Percentiles rank a stretch among this genome's conserved stretches.
phyloP scores from a whole-genome alignment of 2,329 filamentous ascomycete genomes.

The Cladosporium sphaerospermum region DNA sequence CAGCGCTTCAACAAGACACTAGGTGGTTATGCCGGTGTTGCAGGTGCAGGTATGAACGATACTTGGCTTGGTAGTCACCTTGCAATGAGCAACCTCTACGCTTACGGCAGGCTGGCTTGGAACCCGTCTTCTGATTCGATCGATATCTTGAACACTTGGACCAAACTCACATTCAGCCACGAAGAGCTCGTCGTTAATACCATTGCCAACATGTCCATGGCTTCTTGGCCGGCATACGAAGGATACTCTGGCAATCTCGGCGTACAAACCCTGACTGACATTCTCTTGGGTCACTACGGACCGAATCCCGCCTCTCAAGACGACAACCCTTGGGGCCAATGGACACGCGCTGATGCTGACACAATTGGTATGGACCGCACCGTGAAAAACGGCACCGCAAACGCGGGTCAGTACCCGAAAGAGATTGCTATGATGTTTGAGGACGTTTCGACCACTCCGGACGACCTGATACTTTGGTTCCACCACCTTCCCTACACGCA shows the following conservation, averaged over 20 bases:
- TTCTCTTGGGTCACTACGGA: slow-evolving; percentile 60
- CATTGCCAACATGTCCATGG: slow-evolving; percentile 58
- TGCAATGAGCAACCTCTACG: slow-evolving; percentile 66
- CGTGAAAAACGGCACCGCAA: slow-evolving; percentile 60
- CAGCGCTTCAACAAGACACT: slow-evolving; percentile 51
- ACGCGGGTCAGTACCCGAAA: slow-evolving; percentile 58
- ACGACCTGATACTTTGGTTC: slow-evolving; percentile 66
- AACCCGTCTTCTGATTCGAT: slow-evolving; percentile 47
- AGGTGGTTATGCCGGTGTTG: slow-evolving; percentile 60
- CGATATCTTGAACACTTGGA: slow-evolving; percentile 58
- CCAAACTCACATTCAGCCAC: slow-evolving; percentile 57
- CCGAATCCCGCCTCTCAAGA: slow-evolving; percentile 63
- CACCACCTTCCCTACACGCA: slow-evolving; percentile 67
- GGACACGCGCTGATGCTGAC: slow-evolving; percentile 57
- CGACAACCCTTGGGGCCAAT: slow-evolving; percentile 64
- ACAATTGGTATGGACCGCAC: slow-evolving; percentile 68
- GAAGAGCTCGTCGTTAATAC: slow-evolving; percentile 51
- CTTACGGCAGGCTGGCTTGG: slow-evolving; percentile 63
- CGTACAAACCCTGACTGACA: slow-evolving; percentile 63
- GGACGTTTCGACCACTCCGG: slow-evolving; percentile 56
- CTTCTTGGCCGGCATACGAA: slow-evolving; percentile 65
- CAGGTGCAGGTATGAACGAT: slow-evolving; percentile 59
- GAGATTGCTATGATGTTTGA: slow-evolving; percentile 56
- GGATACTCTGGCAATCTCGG: slow-evolving; percentile 66
- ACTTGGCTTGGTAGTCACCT: slow-evolving; percentile 66